Conservation (phyloP, 768 basidiomycete genomes). For the Lactarius sanguifluus region DNA sequence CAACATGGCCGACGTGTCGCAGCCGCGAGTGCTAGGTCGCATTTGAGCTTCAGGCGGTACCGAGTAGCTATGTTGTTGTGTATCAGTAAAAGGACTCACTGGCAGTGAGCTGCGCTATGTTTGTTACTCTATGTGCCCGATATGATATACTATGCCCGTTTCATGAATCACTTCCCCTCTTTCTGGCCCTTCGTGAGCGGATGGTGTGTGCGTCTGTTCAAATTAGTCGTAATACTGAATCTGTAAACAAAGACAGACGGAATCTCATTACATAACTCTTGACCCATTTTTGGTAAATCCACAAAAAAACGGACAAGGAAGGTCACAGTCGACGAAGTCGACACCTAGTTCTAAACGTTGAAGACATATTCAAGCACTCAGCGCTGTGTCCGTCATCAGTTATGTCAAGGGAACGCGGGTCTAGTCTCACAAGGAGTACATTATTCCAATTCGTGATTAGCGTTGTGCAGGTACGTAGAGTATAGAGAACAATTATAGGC, state of each 20-base stretch:
- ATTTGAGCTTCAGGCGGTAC: constrained; percentile 27
- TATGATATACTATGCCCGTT: constrained; percentile 19
- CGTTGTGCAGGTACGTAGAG: background rate
- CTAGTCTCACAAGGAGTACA: background rate
- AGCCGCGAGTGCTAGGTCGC: constrained; percentile 72
- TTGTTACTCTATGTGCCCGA: constrained; percentile 17
- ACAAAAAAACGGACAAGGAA: no score
- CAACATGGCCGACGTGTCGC: constrained; percentile 84
- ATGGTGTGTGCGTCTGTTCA: background rate
- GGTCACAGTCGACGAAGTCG: no score
- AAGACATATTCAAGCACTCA: background rate
- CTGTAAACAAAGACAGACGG: no score
- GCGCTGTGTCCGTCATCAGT: background rate
- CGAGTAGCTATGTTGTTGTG: constrained; percentile 16
- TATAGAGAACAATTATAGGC: background rate
- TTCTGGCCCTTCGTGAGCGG: background rate
- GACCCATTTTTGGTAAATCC: no score
- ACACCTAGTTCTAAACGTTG: no score
- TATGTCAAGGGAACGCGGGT: background rate
- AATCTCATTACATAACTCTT: no score
- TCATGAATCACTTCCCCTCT: constrained; percentile 12
- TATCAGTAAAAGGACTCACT: constrained; percentile 14
- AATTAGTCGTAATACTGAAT: no score
- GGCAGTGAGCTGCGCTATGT: background rate
- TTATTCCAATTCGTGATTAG: background rate